A percentile compares a stretch with the other conserved stretches of the same genome.
These are phyloP conservation scores for Monilinia fructigena DNA, from an alignment of 2,329 filamentous ascomycete species.

Conservation along the genomic window DNA sequence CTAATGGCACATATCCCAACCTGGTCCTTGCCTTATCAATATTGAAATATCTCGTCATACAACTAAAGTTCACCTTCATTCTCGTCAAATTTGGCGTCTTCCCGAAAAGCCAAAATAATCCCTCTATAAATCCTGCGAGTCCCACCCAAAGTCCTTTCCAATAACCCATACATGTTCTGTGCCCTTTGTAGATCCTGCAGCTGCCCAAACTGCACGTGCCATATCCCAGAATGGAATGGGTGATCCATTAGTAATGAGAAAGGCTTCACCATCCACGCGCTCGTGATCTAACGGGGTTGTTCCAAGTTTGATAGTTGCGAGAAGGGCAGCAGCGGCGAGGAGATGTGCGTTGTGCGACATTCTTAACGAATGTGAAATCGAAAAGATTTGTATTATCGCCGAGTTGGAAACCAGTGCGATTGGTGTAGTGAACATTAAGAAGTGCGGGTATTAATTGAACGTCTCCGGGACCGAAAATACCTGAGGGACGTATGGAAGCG, in stretches of 20 bases:
- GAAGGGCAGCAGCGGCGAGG: slow-evolving; percentile 63
- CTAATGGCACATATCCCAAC: slow-evolving; percentile 67
- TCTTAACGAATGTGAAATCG: slow-evolving; percentile 69
- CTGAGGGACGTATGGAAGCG: slow-evolving; percentile 78
- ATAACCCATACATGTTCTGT: slow-evolving; percentile 57
- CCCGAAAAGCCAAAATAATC: slow-evolving; percentile 49
- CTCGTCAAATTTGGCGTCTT: slow-evolving; percentile 53
- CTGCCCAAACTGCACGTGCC: slow-evolving; percentile 71
- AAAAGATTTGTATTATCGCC: slow-evolving; percentile 71
- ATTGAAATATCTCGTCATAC: slow-evolving; percentile 75
- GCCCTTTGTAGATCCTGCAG: slow-evolving; percentile 49
- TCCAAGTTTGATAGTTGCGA: slow-evolving; percentile 37
- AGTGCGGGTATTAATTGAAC: slow-evolving; percentile 71
- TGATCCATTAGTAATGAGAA: slow-evolving; percentile 83
- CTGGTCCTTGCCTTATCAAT: slow-evolving; percentile 71
- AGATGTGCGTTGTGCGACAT: slow-evolving; percentile 77
- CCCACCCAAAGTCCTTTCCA: slow-evolving; percentile 51
- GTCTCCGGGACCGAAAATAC: slow-evolving; percentile 91
- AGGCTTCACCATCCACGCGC: slow-evolving; percentile 78
- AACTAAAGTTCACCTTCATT: slow-evolving; percentile 57
- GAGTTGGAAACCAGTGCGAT: slow-evolving; percentile 75
- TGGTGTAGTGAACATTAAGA: slow-evolving; percentile 65
- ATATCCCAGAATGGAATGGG: slow-evolving; percentile 93
- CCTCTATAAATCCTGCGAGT: slow-evolving; percentile 48
- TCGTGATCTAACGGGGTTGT: slow-evolving; percentile 68